Conservation (phyloP, 305 asterid species). For the Salvia sclarea region DNA sequence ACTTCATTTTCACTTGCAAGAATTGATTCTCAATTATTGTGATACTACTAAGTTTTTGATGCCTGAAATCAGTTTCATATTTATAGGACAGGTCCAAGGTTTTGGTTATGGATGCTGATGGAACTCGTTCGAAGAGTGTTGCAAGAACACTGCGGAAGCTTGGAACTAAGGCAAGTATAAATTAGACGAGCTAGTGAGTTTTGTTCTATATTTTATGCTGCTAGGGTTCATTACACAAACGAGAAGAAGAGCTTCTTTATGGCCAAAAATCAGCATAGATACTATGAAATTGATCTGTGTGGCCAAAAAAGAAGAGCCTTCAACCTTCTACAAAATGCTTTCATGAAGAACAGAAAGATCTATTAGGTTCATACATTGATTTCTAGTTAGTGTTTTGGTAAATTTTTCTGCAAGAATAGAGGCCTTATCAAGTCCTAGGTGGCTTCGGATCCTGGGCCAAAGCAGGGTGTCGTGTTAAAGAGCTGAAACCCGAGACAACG, state of each 20-base stretch:
- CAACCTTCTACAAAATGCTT: neutral
- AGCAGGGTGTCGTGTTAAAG: constrained; percentile 75
- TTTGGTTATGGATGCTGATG: constrained; percentile 87
- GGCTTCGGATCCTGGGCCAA: constrained; percentile 90
- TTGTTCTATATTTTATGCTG: constrained; percentile 4
- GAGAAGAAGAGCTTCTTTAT: neutral
- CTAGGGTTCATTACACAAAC: constrained; percentile 3
- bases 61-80: constrained; percentile 35
- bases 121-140: constrained; percentile 73
- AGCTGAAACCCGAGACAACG: constrained; percentile 80
- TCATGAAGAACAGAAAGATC: neutral
- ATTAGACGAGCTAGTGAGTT: constrained; percentile 4
- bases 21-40: neutral
- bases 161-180: constrained; percentile 73
- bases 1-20: neutral
- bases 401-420: constrained; percentile 43
- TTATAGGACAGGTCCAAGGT: constrained; percentile 80
- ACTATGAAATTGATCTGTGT: constrained; percentile 17
- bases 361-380: neutral
- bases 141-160: constrained; percentile 83
- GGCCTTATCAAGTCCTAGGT: constrained; percentile 78
- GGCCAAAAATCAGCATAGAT: neutral
- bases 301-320: too few relatives aligned
- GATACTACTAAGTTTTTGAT: constrained; percentile 17
- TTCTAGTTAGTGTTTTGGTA: neutral